phyloP scores from a whole-genome alignment of 2,329 filamentous ascomycete species.

The Raffaelea albimanens region DNA sequence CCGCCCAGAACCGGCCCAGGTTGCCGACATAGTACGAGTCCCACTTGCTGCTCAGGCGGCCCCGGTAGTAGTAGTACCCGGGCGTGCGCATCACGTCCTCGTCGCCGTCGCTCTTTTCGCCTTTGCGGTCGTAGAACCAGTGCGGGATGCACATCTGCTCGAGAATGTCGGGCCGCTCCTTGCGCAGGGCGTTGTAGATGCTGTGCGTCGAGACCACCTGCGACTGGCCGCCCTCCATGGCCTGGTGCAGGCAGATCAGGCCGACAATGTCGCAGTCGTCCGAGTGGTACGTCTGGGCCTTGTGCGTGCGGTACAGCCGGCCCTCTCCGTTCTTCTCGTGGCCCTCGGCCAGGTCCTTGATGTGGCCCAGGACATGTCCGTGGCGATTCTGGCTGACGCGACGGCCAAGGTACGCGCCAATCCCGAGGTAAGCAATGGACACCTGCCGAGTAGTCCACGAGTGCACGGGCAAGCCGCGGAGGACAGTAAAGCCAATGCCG shows the following conservation, averaged over 20 bases:
- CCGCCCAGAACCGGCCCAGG: neutral
- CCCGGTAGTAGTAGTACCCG: conserved; percentile 1
- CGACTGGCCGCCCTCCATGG: conserved; percentile 1
- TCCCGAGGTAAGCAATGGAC: neutral
- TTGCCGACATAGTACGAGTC: conserved; percentile 1
- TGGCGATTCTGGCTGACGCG: neutral
- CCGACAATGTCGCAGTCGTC: conserved; percentile 3
- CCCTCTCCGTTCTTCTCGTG: conserved; percentile 1
- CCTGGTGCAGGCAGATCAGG: conserved; percentile 1
- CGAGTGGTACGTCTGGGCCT: conserved; percentile 2
- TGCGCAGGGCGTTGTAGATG: conserved; percentile 1
- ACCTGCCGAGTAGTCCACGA: neutral
- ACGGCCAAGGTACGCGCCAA: neutral
- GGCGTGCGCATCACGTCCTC: conserved; percentile 1
- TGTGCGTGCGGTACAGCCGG: conserved; percentile 2
- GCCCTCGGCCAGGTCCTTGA: conserved; percentile 2
- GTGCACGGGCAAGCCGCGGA: neutral
- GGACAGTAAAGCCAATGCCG: neutral
- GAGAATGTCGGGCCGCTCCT: conserved; percentile 1
- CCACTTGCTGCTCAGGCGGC: neutral
- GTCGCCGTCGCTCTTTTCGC: conserved; percentile 1
- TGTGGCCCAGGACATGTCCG: conserved; percentile 1
- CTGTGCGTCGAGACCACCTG: conserved; percentile 1
- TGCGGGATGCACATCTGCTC: neutral
- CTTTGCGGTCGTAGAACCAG: conserved; percentile 3